Base-by-base conservation (phyloP, 2,329 filamentous ascomycete species). In the Cercospora janseana region DNA sequence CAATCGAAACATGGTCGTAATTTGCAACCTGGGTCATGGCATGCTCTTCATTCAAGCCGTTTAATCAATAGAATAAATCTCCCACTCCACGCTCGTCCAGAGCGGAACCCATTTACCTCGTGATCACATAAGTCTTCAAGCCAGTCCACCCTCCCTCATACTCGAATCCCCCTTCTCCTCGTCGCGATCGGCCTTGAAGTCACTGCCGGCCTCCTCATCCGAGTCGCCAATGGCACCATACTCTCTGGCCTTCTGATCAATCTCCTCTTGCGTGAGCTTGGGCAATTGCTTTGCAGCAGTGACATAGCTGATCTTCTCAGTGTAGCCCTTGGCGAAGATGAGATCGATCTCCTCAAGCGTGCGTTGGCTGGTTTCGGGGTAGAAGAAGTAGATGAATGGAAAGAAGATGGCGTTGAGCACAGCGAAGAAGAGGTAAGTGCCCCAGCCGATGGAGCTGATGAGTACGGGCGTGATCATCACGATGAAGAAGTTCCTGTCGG, bases 381-480 rank as follows among this genome's bases (percentile, higher is more conserved):
- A 90, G 1, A 76, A 8, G 2, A 82, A 79, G 35, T 85, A 86
- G 5, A 88, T 35, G 64, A 79, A 72, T 10, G 77, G 77, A 41
- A 79, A 72, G 69, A 78, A 79, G 38, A 66, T 46, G 7, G 54
- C 57, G 46, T 57, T 55, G 31, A 57, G 46, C 29, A 44, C 46
- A 16, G 72, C 72, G 60, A 77, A 78, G 56, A 78, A 75, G 1
- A 78, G 34, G 23, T 47, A 47, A 1, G 45, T 47, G 49, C 73
- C 74, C 74, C 74, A 79, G 13, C 69, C 61, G 5, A 79, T 63
- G 3, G 65, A 70, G 42, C 71, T 70, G 50, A 79, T 71, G 2
- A 75, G 66, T 2, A 72, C 68, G 0, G 76, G 75, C 0, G 75
- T 78, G 13, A 59, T 54, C 52, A 55, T 59, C 40, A 59, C 60